phyloP scores from a whole-genome alignment of 1,284 basidiomycete species.

The Sphaerobolus stellatus region DNA sequence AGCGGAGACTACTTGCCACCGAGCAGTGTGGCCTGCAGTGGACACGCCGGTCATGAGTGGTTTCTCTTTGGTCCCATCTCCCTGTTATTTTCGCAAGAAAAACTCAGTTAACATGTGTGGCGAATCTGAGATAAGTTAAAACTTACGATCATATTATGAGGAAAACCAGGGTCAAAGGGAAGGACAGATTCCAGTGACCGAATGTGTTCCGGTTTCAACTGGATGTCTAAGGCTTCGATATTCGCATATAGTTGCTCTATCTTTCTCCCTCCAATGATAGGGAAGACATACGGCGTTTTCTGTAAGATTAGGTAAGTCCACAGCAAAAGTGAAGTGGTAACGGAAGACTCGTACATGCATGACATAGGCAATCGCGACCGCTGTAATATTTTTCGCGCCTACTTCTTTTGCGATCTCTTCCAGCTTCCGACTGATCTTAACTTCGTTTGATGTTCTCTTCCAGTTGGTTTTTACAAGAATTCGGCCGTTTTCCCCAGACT shows the following conservation, averaged over 20 bases:
- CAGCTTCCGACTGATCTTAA: slow-evolving; percentile 17
- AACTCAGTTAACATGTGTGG: no score
- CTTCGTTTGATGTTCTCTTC: slow-evolving; percentile 21
- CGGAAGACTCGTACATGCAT: slow-evolving; percentile 10
- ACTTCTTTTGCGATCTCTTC: slow-evolving; percentile 41
- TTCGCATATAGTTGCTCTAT: slow-evolving; percentile 32
- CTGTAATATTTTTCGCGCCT: slow-evolving; percentile 33
- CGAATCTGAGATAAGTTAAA: background rate
- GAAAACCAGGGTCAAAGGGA: slow-evolving; percentile 29
- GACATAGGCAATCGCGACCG: slow-evolving; percentile 26
- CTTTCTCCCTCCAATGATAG: slow-evolving; percentile 35
- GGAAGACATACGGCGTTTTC: slow-evolving; percentile 30
- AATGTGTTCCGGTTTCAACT: slow-evolving; percentile 31
- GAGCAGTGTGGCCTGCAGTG: background rate
- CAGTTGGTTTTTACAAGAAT: slow-evolving; percentile 12
- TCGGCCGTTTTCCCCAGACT: slow-evolving; percentile 18
- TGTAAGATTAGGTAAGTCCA: no score
- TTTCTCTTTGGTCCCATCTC: background rate
- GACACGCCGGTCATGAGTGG: background rate
- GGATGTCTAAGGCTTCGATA: slow-evolving; percentile 31
- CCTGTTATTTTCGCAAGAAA: no score
- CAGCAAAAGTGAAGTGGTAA: no score
- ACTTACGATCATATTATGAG: slow-evolving; percentile 7
- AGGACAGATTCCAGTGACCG: slow-evolving; percentile 7
- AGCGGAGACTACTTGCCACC: background rate